These are phyloP conservation scores for Styphnolobium japonicum DNA, from an alignment of 306 rosid genomes.

Conservation along the genomic window DNA sequence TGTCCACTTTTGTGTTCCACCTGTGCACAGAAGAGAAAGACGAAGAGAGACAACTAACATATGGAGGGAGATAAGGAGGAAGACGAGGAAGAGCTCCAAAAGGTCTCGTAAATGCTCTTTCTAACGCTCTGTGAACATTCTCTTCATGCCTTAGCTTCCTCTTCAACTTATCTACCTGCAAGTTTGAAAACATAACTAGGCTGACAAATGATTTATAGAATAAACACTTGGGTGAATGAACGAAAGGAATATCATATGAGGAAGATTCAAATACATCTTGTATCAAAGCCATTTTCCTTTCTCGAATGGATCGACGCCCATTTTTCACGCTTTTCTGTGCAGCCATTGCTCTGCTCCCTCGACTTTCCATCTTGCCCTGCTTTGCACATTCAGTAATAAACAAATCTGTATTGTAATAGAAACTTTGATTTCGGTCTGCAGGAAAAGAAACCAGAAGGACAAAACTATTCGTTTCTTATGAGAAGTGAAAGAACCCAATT, in stretches of 20 bases:
- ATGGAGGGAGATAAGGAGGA: conserved; percentile 95
- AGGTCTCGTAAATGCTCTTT: conserved; percentile 90
- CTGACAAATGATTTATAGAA: neutral
- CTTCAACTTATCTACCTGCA: conserved; percentile 88
- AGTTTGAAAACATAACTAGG: neutral
- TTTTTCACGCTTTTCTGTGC: conserved; percentile 50
- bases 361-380: conserved; percentile 69
- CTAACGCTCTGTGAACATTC: conserved; percentile 89
- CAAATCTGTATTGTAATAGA: conserved; percentile 7
- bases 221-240: neutral
- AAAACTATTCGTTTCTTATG: conserved; percentile 42
- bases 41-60: conserved; percentile 47
- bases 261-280: conserved; percentile 60
- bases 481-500: conserved; percentile 31
- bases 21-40: neutral
- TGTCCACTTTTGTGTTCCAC: neutral
- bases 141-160: conserved; percentile 96
- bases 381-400: conserved; percentile 36
- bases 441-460: conserved; percentile 4
- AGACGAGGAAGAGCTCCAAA: conserved; percentile 95
- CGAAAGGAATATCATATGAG: neutral
- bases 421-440: neutral
- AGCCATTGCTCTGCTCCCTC: conserved; percentile 44
- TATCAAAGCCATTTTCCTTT: conserved; percentile 74
- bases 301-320: conserved; percentile 59